These are phyloP conservation scores for Meira miltonrushii DNA, from an alignment of 1,284 basidiomycete species.

Conservation along the genomic window DNA sequence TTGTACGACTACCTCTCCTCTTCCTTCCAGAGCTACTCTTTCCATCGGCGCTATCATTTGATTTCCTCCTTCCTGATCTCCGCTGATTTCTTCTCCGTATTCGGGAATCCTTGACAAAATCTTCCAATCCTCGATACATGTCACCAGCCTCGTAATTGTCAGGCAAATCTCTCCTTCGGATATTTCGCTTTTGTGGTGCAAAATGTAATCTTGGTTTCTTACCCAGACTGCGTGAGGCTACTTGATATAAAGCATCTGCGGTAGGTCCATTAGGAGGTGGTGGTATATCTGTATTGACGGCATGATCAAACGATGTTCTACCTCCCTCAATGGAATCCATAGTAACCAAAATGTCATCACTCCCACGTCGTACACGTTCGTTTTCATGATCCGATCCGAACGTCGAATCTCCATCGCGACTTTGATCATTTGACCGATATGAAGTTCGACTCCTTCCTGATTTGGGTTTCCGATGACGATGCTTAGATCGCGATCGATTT, in stretches of 20 bases:
- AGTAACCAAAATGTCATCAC: background rate
- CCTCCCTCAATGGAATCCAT: background rate
- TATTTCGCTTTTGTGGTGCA: conserved; percentile 36
- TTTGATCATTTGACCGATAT: no score
- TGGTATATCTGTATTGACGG: background rate
- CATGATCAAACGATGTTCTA: background rate
- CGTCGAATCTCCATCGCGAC: no score
- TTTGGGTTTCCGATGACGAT: no score
- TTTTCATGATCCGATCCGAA: no score
- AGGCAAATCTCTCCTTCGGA: conserved; percentile 45
- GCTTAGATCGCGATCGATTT: no score
- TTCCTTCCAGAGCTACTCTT: conserved; percentile 25
- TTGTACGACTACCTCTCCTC: conserved; percentile 12
- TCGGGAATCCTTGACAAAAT: conserved; percentile 40
- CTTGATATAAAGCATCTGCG: conserved; percentile 7
- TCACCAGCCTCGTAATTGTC: conserved; percentile 39
- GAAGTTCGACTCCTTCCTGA: no score
- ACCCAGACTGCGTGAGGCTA: conserved; percentile 13
- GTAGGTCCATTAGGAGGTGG: conserved; percentile 15
- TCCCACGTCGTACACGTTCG: no score
- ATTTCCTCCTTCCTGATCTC: conserved; percentile 22
- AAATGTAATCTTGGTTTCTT: conserved; percentile 33
- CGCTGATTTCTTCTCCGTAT: conserved; percentile 19
- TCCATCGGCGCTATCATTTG: conserved; percentile 37
- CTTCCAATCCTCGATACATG: conserved; percentile 43